A percentile compares a stretch with the other conserved stretches of the same genome.
Conservation (phyloP, 768 basidiomycete genomes). For the Leucosporidium yakuticum region DNA sequence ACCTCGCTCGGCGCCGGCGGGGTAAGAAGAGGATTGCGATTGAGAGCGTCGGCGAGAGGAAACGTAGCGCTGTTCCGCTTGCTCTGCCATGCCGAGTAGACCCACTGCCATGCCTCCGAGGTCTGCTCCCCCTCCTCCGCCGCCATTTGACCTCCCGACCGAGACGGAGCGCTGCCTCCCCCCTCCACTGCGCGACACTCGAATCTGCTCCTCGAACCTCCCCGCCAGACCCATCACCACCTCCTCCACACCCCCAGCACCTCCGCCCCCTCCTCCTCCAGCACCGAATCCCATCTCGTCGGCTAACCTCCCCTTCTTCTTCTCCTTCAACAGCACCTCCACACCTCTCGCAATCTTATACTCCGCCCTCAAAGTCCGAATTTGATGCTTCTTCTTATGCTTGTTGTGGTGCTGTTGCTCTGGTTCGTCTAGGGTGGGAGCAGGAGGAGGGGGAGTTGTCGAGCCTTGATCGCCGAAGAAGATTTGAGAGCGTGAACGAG, state of each 20-base stretch:
- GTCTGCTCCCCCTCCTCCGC: background rate
- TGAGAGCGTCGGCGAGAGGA: background rate
- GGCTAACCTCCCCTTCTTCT: background rate
- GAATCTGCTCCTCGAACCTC: no score
- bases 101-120: background rate
- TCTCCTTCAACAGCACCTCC: background rate
- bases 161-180: background rate
- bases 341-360: conserved; percentile 15
- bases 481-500: no score
- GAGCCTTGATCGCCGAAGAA: no score
- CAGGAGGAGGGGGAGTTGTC: no score
- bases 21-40: background rate
- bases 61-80: background rate
- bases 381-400: no score
- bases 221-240: background rate
- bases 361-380: conserved; percentile 3
- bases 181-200: background rate
- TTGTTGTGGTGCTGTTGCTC: no score
- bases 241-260: no score
- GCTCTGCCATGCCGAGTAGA: background rate
- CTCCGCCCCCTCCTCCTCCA: background rate
- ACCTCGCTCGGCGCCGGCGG: background rate
- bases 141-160: background rate
- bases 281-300: no score
- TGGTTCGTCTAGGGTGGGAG: no score